Evolutionary conservation across 1,139 yeast species (phyloP).

Genomic region (Suzukiozyma palmioleophila): DNA sequence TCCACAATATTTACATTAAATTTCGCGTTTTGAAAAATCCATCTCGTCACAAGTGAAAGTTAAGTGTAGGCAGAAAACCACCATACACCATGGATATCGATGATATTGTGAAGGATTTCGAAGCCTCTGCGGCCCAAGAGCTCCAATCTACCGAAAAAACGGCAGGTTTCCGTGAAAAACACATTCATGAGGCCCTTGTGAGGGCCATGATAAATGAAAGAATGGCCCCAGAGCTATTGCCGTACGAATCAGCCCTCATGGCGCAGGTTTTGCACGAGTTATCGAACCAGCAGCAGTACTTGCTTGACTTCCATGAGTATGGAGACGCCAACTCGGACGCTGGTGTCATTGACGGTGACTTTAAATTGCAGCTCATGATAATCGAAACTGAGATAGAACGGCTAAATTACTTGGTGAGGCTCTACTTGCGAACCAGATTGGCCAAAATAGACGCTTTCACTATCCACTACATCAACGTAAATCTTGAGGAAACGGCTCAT

Average conservation of each 20-base stretch:
- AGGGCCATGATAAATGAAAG: conserved; percentile 80
- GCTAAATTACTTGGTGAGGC: conserved; percentile 70
- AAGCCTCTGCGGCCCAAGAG: conserved; percentile 15
- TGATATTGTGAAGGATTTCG: conserved; percentile 65
- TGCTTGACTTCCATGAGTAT: conserved; percentile 56
- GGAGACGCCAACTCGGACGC: conserved; percentile 39
- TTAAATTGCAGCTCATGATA: conserved; percentile 74
- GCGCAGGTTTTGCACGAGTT: conserved; percentile 54
- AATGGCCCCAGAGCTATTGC: conserved; percentile 77
- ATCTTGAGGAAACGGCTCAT: conserved; percentile 19
- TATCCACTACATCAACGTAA: conserved; percentile 44
- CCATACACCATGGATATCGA: conserved; percentile 49
- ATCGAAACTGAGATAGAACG: conserved; percentile 92
- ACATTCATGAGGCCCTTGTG: conserved; percentile 43
- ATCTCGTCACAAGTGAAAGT: neutral
- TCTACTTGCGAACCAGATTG: conserved; percentile 75
- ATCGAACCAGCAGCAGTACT: conserved; percentile 65
- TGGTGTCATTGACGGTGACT: conserved; percentile 49
- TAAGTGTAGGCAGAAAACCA: neutral
- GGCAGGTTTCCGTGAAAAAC: conserved; percentile 10
- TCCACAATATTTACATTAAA: neutral
- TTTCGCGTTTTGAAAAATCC: neutral
- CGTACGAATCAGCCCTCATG: conserved; percentile 60
- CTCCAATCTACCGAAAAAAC: neutral
- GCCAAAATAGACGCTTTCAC: conserved; percentile 68